These are phyloP conservation scores for Diaporthe batatas DNA, from an alignment of 2,329 filamentous ascomycete genomes.

Conservation along the genomic window DNA sequence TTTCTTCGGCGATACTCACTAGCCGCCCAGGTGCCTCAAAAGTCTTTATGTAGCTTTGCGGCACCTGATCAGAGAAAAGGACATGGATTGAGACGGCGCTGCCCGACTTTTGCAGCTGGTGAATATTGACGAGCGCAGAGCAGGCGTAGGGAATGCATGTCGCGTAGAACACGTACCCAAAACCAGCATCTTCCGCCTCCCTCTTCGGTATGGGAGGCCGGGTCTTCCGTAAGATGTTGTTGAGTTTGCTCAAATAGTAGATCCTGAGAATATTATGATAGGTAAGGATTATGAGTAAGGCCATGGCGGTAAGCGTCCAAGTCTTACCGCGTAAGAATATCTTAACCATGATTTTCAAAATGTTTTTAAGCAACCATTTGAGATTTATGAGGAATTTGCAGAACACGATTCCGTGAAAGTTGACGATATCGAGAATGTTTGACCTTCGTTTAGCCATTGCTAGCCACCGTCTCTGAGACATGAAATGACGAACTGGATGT, in stretches of 20 bases:
- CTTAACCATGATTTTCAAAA: background rate
- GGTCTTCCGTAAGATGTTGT: background rate
- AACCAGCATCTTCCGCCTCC: background rate
- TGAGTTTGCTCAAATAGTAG: slow-evolving; percentile 6
- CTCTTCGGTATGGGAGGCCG: background rate
- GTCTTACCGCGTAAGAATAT: background rate
- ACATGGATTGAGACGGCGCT: slow-evolving; percentile 11
- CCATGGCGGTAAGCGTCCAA: slow-evolving; percentile 1
- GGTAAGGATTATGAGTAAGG: background rate
- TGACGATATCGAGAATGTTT: no score
- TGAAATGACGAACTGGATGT: background rate
- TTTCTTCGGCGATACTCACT: background rate
- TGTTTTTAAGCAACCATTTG: background rate
- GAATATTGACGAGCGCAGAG: slow-evolving; percentile 28
- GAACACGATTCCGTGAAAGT: background rate
- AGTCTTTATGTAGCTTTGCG: no score
- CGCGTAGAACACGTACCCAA: slow-evolving; percentile 21
- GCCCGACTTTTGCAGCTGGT: background rate
- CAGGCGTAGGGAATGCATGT: slow-evolving; percentile 18
- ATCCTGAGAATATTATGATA: slow-evolving; percentile 5
- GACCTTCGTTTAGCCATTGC: background rate
- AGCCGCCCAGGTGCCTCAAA: no score
- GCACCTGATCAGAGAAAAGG: no score
- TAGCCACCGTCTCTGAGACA: background rate
- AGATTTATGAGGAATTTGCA: background rate